phyloP scores from a whole-genome alignment of 83 land plant species.

The Isoetes engelmannii region DNA sequence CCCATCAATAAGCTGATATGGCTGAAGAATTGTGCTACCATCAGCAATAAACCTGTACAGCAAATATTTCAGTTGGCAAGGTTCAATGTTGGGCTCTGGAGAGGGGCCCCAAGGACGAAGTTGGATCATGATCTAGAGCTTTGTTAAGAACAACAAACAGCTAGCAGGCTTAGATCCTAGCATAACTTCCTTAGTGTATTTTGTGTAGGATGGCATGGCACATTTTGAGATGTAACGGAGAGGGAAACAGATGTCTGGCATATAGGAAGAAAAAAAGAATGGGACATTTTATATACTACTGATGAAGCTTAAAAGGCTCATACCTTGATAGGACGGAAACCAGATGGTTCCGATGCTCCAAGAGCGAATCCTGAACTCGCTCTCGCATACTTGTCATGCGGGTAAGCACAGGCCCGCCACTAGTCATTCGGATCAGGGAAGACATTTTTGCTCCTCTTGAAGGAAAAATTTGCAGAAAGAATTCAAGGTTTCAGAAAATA shows the following conservation, averaged over 20 bases:
- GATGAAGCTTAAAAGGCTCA: not conserved
- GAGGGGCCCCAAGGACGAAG: too few relatives aligned
- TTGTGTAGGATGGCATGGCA: too few relatives aligned
- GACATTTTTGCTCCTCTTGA: too few relatives aligned
- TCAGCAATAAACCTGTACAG: conserved; percentile 13
- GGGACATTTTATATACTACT: not conserved
- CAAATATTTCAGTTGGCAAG: not conserved
- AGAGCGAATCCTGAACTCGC: conserved; percentile 71
- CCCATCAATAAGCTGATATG: conserved; percentile 7
- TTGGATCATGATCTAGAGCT: not conserved
- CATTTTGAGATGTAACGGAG: too few relatives aligned
- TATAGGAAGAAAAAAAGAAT: not conserved
- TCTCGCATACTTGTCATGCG: conserved; percentile 62
- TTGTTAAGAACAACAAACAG: not conserved
- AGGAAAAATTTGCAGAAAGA: too few relatives aligned
- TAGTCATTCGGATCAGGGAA: not conserved
- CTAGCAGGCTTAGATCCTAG: not conserved
- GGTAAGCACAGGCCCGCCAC: conserved; percentile 9
- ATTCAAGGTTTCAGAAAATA: too few relatives aligned
- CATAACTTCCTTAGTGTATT: too few relatives aligned
- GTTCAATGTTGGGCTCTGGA: too few relatives aligned
- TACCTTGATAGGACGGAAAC: conserved; percentile 67
- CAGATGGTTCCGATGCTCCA: conserved; percentile 64
- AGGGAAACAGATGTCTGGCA: not conserved
- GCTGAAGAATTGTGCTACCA: conserved; percentile 16